Evolutionary conservation across 345 rosid species (phyloP).

Genomic region (Euphorbia tirucalli): DNA sequence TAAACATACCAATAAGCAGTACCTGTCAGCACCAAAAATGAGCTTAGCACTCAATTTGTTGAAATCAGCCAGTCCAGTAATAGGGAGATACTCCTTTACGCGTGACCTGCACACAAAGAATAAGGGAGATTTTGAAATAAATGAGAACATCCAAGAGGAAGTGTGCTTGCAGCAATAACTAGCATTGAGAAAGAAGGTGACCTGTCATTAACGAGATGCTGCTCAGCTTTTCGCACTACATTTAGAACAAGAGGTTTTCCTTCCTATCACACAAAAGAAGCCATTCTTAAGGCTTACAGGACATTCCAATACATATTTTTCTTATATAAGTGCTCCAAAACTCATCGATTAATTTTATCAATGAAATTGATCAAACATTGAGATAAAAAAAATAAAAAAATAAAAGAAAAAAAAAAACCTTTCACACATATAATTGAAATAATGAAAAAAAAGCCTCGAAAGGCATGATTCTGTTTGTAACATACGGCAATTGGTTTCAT

Average conservation of each 20-base stretch:
- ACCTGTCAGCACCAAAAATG: slow-evolving; percentile 76
- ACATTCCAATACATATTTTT: neutral
- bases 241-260: slow-evolving; percentile 76
- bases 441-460: too few species aligned
- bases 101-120: slow-evolving; percentile 43
- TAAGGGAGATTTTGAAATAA: neutral
- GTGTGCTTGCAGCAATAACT: neutral
- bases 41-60: slow-evolving; percentile 87
- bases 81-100: slow-evolving; percentile 82
- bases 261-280: slow-evolving; percentile 41
- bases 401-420: too few species aligned
- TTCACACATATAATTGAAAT: too few species aligned
- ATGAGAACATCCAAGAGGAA: neutral
- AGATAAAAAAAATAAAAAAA: neutral
- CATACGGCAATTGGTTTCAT: too few species aligned
- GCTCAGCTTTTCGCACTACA: slow-evolving; percentile 79
- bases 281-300: neutral
- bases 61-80: slow-evolving; percentile 76
- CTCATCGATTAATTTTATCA: neutral
- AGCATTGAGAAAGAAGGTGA: slow-evolving; percentile 23
- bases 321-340: neutral
- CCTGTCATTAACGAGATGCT: slow-evolving; percentile 66
- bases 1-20: slow-evolving; percentile 4
- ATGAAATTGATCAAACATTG: neutral
- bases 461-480: too few species aligned